These are phyloP conservation scores for Cercospora sesami DNA, from an alignment of 2,329 filamentous ascomycete genomes.

Conservation along the genomic window DNA sequence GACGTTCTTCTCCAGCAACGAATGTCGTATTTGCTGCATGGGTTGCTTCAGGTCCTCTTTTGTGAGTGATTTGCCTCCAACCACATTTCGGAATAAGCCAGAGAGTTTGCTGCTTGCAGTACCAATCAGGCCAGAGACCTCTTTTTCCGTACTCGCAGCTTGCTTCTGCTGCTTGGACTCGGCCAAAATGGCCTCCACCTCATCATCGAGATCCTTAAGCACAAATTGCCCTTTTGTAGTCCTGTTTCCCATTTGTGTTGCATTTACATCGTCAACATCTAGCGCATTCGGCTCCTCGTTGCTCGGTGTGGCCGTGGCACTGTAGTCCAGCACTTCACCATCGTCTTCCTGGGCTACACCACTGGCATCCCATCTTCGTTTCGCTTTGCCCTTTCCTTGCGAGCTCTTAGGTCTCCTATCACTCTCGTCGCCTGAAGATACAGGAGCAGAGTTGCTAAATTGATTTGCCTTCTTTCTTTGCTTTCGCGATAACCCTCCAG, in stretches of 20 bases:
- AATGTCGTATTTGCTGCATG: slow-evolving; percentile 93
- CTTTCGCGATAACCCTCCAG: slow-evolving; percentile 76
- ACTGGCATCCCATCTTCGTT: slow-evolving; percentile 88
- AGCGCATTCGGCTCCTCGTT: slow-evolving; percentile 53
- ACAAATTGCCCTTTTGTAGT: slow-evolving; percentile 91
- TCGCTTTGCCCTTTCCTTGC: slow-evolving; percentile 70
- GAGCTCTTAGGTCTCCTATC: slow-evolving; percentile 53
- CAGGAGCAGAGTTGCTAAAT: slow-evolving; percentile 55
- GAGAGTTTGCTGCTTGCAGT: slow-evolving; percentile 79
- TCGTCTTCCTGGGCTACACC: slow-evolving; percentile 79
- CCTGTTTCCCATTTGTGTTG: slow-evolving; percentile 79
- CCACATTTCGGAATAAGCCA: slow-evolving; percentile 88
- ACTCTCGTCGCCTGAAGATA: slow-evolving; percentile 82
- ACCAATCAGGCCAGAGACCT: slow-evolving; percentile 67
- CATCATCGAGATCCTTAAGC: slow-evolving; percentile 86
- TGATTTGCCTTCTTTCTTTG: slow-evolving; percentile 67
- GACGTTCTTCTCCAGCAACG: slow-evolving; percentile 92
- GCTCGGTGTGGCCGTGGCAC: slow-evolving; percentile 57
- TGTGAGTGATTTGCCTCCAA: slow-evolving; percentile 89
- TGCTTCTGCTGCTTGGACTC: slow-evolving; percentile 67
- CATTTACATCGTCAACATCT: slow-evolving; percentile 71
- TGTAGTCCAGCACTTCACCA: slow-evolving; percentile 83
- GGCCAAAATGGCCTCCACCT: slow-evolving; percentile 85
- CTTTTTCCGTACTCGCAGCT: slow-evolving; percentile 53
- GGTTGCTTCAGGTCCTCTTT: slow-evolving; percentile 87